phyloP scores from a whole-genome alignment of 306 rosid species.

The Malus sylvestris region DNA sequence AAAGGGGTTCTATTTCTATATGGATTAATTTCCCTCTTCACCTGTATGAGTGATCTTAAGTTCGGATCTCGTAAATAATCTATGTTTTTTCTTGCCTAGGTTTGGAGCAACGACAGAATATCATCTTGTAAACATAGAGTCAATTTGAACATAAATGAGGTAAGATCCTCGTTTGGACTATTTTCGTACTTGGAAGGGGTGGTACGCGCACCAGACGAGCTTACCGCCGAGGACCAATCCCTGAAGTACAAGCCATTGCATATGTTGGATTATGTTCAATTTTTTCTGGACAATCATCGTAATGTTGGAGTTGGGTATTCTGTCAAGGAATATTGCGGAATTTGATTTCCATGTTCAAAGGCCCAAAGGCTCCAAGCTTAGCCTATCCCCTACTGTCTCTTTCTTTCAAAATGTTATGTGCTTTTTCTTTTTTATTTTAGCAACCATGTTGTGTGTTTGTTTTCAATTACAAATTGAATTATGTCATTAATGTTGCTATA shows the following conservation, averaged over 20 bases:
- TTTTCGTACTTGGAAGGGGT: slow-evolving; percentile 12
- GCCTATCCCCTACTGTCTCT: not conserved
- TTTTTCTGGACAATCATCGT: no score
- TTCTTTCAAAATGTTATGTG: not conserved
- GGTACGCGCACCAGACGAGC: slow-evolving; percentile 5
- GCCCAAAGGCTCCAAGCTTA: not conserved
- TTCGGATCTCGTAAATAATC: no score
- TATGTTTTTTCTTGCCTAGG: no score
- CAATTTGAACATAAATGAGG: not conserved
- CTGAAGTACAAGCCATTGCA: not conserved
- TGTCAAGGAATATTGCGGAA: no score
- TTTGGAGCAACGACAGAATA: slow-evolving; percentile 11
- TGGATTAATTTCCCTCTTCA: no score
- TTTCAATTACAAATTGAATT: not conserved
- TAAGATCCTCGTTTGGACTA: slow-evolving; percentile 16
- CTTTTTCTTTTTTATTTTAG: no score
- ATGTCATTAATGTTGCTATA: not conserved
- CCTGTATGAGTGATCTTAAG: no score
- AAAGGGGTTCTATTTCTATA: no score
- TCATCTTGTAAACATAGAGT: slow-evolving; percentile 15
- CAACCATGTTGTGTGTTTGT: not conserved
- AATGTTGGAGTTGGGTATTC: no score
- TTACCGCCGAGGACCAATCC: slow-evolving; percentile 16
- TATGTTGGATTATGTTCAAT: no score
- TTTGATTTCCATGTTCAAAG: not conserved